A percentile compares a stretch with the other conserved stretches of the same genome.
Evolutionary conservation across 306 rosid species (phyloP).

Genomic region (Quercus berberidifolia): DNA sequence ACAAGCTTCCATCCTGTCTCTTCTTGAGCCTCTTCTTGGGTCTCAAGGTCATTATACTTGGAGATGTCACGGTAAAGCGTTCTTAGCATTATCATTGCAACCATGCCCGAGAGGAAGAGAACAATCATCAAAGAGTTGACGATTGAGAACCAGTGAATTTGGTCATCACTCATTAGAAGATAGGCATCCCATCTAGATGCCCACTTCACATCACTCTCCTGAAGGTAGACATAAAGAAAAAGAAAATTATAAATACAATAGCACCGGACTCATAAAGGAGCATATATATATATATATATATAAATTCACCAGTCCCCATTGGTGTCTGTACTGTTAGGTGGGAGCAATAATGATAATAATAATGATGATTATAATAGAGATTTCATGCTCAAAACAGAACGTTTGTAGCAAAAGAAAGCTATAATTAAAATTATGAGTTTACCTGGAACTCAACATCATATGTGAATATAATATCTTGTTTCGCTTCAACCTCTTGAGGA

Average conservation of each 20-base stretch:
- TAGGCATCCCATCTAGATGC: slow-evolving; percentile 99
- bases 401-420: background rate
- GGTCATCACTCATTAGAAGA: slow-evolving; percentile 92
- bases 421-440: slow-evolving; percentile 10
- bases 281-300: background rate
- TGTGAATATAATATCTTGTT: slow-evolving; percentile 80
- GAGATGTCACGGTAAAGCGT: slow-evolving; percentile 96
- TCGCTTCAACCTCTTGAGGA: slow-evolving; percentile 96
- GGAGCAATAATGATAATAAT: background rate
- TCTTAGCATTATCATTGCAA: slow-evolving; percentile 98
- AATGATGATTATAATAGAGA: background rate
- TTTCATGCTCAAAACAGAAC: background rate
- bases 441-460: slow-evolving; percentile 97
- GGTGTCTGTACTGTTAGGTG: background rate
- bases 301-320: background rate
- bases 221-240: slow-evolving; percentile 24
- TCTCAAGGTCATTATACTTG: slow-evolving; percentile 95
- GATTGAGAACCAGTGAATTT: slow-evolving; percentile 96
- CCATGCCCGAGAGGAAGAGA: slow-evolving; percentile 98
- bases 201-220: slow-evolving; percentile 98
- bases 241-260: slow-evolving; percentile 15
- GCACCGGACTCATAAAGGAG: background rate
- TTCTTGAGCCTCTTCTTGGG: slow-evolving; percentile 99
- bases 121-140: slow-evolving; percentile 97
- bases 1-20: slow-evolving; percentile 99